A percentile compares a stretch with the other conserved stretches of the same genome.
Evolutionary conservation across 176 grass and related monocot genomes (phyloP).

Genomic region (Thalia dealbata): DNA sequence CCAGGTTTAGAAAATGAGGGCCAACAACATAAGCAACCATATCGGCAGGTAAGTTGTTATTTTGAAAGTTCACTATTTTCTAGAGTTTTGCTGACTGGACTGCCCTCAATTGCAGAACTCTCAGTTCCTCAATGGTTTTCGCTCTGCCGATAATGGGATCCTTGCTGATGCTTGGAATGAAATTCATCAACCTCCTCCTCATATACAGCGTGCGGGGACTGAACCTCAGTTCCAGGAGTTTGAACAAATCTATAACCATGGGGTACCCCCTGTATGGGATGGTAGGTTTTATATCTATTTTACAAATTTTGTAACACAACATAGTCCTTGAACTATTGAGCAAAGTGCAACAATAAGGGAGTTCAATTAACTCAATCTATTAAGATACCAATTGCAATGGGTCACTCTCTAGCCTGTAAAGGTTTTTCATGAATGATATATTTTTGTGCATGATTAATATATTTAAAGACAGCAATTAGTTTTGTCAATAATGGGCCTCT

Average conservation of each 20-base stretch:
- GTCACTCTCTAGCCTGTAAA: too few species aligned
- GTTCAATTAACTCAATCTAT: background rate
- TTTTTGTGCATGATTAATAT: too few species aligned
- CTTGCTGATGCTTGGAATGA: slow-evolving; percentile 69
- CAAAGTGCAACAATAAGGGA: background rate
- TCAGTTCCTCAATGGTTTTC: slow-evolving; percentile 43
- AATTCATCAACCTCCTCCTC: slow-evolving; percentile 48
- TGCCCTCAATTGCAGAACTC: slow-evolving; percentile 29
- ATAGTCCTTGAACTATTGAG: background rate
- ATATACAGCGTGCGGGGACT: slow-evolving; percentile 27
- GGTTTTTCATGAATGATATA: too few species aligned
- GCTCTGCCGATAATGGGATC: slow-evolving; percentile 28
- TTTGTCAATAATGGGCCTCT: too few species aligned
- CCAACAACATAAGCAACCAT: slow-evolving; percentile 54
- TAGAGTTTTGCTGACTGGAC: slow-evolving; percentile 21
- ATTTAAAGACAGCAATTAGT: too few species aligned
- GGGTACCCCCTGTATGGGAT: slow-evolving; percentile 46
- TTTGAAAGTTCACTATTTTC: slow-evolving; percentile 1
- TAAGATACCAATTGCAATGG: too few species aligned
- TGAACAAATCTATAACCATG: slow-evolving; percentile 58
- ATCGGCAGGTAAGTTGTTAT: slow-evolving; percentile 40
- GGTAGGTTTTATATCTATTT: slow-evolving; percentile 27
- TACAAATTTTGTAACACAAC: background rate
- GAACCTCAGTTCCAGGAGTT: slow-evolving; percentile 44
- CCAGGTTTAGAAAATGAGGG: slow-evolving; percentile 73